Percentiles rank a stretch among this genome's conserved stretches.
Conservation (phyloP, 441 rosid species). For the Gossypium schwendimanii region DNA sequence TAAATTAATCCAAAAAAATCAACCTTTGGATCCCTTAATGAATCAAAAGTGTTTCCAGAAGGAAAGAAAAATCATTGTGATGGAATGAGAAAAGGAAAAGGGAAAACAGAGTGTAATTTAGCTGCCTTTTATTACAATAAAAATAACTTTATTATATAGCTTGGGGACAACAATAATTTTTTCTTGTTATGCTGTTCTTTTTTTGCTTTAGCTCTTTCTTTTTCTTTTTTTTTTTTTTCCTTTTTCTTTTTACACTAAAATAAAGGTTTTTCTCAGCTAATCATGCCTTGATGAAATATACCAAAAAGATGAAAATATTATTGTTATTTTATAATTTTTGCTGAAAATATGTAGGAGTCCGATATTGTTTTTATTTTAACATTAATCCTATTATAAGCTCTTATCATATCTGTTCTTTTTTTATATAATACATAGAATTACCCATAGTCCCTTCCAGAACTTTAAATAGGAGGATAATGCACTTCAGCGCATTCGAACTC, state of each 20-base stretch:
- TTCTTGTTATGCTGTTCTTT: slow-evolving; percentile 5
- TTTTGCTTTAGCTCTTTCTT: neutral
- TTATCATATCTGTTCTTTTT: no score
- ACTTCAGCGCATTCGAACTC: no score
- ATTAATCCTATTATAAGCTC: no score
- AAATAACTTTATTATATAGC: slow-evolving; percentile 15
- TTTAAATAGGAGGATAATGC: no score
- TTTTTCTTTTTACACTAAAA: slow-evolving; percentile 26
- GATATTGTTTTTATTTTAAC: no score
- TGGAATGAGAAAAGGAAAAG: slow-evolving; percentile 3
- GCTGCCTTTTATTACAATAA: no score
- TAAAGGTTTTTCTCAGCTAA: slow-evolving; percentile 14
- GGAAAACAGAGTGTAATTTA: no score
- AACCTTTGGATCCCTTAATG: slow-evolving; percentile 26
- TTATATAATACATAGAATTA: no score
- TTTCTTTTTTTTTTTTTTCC: no score
- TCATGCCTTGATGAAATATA: slow-evolving; percentile 9
- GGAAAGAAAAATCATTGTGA: slow-evolving; percentile 5
- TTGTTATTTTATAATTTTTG: no score
- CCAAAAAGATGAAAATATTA: neutral
- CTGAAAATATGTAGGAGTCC: no score
- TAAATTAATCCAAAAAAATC: neutral
- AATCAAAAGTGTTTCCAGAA: neutral
- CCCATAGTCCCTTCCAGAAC: no score
- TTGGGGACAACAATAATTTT: slow-evolving; percentile 20